These are phyloP conservation scores for Neurospora sp. DNA, from an alignment of 495 filamentous ascomycete genomes.

Conservation along the genomic window DNA sequence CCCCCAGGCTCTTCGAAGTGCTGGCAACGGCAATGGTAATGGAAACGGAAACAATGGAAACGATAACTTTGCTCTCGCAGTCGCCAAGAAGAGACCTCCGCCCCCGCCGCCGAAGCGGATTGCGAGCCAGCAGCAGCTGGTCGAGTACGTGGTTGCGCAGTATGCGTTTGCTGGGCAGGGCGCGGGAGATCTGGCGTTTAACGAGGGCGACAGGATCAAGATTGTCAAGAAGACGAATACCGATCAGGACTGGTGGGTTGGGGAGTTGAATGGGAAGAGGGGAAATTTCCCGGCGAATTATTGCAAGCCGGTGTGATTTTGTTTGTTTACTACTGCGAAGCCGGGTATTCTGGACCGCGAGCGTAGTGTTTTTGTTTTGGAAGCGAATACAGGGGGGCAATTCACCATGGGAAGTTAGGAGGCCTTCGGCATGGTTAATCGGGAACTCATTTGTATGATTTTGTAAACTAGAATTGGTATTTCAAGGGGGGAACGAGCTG, in stretches of 20 bases:
- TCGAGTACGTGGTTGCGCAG: conserved; percentile 64
- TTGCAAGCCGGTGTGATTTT: conserved; percentile 32
- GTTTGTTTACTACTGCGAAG: background rate
- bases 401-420: background rate
- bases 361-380: background rate
- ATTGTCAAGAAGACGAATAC: conserved; percentile 77
- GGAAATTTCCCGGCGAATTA: conserved; percentile 94
- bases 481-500: background rate
- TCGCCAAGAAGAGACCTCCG: conserved; percentile 42
- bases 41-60: conserved; percentile 8
- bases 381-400: background rate
- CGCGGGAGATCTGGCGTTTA: conserved; percentile 68
- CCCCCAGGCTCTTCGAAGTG: background rate
- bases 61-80: background rate
- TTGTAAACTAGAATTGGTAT: background rate
- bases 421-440: background rate
- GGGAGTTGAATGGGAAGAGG: conserved; percentile 62
- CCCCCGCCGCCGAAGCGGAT: conserved; percentile 55
- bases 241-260: conserved; percentile 93
- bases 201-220: conserved; percentile 74
- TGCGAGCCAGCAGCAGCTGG: conserved; percentile 28
- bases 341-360: background rate
- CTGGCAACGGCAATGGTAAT: conserved; percentile 12
- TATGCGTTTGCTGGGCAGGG: conserved; percentile 71
- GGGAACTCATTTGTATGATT: background rate